Conservation (phyloP, 2,329 filamentous ascomycete species). For the Fusarium udum region DNA sequence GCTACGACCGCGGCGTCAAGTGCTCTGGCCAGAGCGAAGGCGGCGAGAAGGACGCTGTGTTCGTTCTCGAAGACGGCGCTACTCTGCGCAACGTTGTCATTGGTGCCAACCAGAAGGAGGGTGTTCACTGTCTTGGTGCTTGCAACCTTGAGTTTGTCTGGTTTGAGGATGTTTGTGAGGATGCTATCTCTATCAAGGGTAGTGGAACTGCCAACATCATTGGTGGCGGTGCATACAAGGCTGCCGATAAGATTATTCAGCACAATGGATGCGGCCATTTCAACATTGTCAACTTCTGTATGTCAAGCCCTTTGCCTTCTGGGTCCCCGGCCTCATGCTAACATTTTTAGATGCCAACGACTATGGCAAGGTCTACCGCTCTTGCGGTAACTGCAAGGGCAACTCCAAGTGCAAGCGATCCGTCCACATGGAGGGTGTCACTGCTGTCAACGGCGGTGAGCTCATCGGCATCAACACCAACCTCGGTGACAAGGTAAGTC, state of each 20-base stretch:
- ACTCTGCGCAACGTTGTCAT: constrained; percentile 58
- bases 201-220: constrained; percentile 51
- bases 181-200: constrained; percentile 32
- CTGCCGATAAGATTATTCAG: constrained; percentile 58
- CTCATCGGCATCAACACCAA: constrained; percentile 55
- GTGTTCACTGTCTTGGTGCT: constrained; percentile 56
- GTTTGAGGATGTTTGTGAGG: constrained; percentile 59
- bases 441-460: constrained; percentile 51
- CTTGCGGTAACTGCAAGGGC: constrained; percentile 41
- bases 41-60: constrained; percentile 51
- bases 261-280: constrained; percentile 59
- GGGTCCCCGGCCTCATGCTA: fast-evolving
- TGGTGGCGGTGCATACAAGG: constrained; percentile 56
- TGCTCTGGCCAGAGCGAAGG: constrained; percentile 57
- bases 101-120: constrained; percentile 55
- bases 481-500: constrained; percentile 42
- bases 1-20: constrained; percentile 52
- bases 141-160: constrained; percentile 59
- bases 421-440: constrained; percentile 55
- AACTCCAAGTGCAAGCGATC: constrained; percentile 51
- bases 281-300: constrained; percentile 47
- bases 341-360: constrained; percentile 47
- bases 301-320: fast-evolving
- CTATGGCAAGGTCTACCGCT: constrained; percentile 55
- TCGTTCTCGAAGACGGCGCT: constrained; percentile 53